These are phyloP conservation scores for Neckera pumila DNA, from an alignment of 225 moss, liverwort and hornwort species.

Conservation along the genomic window DNA sequence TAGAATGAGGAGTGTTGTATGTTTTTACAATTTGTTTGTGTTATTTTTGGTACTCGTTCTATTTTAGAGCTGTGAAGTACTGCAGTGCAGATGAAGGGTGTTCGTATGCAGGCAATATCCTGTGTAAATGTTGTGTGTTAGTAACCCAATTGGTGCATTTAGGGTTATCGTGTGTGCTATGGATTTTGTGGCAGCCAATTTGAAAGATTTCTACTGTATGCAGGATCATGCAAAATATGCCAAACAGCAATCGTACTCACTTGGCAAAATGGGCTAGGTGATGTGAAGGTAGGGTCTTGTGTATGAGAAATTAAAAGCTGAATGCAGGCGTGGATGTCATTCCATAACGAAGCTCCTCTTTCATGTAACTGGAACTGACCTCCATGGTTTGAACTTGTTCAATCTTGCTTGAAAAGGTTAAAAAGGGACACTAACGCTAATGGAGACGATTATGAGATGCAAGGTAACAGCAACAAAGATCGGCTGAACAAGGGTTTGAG, in stretches of 20 bases:
- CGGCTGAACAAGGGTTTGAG: background rate
- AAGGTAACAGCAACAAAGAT: background rate
- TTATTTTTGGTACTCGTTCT: background rate
- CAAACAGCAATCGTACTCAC: background rate
- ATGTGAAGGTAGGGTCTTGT: background rate
- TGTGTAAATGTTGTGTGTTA: background rate
- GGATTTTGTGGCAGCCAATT: background rate
- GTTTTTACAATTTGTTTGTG: background rate
- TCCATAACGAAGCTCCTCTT: background rate
- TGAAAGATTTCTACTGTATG: background rate
- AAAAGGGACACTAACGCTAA: background rate
- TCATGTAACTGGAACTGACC: background rate
- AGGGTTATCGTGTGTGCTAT: background rate
- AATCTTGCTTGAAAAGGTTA: background rate
- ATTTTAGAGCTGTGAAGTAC: background rate
- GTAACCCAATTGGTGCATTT: background rate
- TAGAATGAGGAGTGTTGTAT: background rate
- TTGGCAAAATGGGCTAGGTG: background rate
- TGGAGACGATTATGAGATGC: background rate
- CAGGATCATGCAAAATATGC: background rate
- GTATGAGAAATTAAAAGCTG: background rate
- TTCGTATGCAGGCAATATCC: background rate
- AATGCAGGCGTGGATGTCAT: background rate
- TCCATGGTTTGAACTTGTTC: background rate
- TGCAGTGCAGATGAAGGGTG: background rate